These are phyloP conservation scores for Straminergon stramineum DNA, from an alignment of 225 moss, liverwort and hornwort species.

Conservation along the genomic window DNA sequence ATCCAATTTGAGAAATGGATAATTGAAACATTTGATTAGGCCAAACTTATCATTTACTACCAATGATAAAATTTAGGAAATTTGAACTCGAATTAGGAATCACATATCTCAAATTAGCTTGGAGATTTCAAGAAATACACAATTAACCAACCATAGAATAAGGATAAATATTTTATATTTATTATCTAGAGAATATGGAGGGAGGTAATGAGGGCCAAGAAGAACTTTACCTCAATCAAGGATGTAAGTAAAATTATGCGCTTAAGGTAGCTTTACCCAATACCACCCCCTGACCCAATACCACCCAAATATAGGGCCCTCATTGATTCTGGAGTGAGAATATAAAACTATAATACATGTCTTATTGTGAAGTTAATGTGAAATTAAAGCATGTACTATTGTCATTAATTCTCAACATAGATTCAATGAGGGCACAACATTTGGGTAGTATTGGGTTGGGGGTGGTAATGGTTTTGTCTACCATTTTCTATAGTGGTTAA, in stretches of 20 bases:
- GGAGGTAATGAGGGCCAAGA: background rate
- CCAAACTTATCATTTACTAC: background rate
- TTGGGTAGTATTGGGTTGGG: too few relatives aligned
- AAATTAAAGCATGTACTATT: too few relatives aligned
- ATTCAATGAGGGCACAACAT: too few relatives aligned
- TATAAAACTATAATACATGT: too few relatives aligned
- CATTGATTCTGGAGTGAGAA: too few relatives aligned
- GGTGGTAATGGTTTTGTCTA: too few relatives aligned
- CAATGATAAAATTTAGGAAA: background rate
- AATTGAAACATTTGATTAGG: background rate
- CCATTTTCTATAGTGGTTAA: too few relatives aligned
- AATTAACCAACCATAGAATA: background rate
- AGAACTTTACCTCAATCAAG: background rate
- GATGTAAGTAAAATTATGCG: background rate
- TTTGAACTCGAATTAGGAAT: background rate
- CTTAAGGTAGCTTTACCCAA: too few relatives aligned
- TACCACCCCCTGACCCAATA: too few relatives aligned
- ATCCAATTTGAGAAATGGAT: background rate
- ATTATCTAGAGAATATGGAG: rapidly evolving
- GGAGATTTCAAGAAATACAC: background rate
- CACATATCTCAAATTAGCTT: background rate
- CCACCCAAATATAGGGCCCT: too few relatives aligned
- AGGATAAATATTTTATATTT: background rate
- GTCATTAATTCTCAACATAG: too few relatives aligned
- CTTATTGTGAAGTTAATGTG: too few relatives aligned